A percentile compares a stretch with the other conserved stretches of the same genome.
phyloP scores from a whole-genome alignment of 1,139 yeast genomes.

The Saccharomycopsis hybrid region DNA sequence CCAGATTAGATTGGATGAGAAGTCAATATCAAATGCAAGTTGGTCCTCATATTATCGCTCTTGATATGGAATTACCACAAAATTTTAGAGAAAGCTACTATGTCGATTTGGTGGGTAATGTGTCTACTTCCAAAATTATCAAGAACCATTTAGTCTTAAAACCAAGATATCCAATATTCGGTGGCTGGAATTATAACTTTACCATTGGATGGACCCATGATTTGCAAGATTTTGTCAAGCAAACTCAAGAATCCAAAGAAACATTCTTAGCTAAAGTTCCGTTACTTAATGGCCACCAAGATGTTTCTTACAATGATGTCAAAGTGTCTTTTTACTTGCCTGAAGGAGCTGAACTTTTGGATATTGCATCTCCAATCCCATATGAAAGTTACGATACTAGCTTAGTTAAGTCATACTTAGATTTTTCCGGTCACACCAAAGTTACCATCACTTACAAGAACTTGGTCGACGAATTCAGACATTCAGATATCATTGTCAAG shows the following conservation, averaged over 20 bases:
- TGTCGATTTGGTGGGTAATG: conserved; percentile 89
- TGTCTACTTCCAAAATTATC: conserved; percentile 65
- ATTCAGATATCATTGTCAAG: conserved; percentile 50
- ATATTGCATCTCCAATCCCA: conserved; percentile 52
- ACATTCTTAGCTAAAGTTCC: conserved; percentile 65
- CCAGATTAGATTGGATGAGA: conserved; percentile 70
- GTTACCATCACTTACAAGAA: conserved; percentile 57
- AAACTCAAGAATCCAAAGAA: conserved; percentile 36
- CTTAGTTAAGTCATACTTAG: conserved; percentile 62
- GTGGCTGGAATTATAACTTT: conserved; percentile 94
- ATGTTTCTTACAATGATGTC: conserved; percentile 60
- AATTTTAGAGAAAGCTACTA: conserved; percentile 60
- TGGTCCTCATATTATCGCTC: conserved; percentile 29
- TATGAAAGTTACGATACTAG: conserved; percentile 33
- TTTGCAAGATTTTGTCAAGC: conserved; percentile 46
- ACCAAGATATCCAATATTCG: conserved; percentile 91
- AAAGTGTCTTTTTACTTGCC: conserved; percentile 69
- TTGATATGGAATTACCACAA: conserved; percentile 48
- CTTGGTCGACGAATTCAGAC: conserved; percentile 63
- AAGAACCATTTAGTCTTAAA: conserved; percentile 49
- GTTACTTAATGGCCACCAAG: conserved; percentile 63
- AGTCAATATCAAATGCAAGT: conserved; percentile 40
- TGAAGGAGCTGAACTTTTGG: conserved; percentile 69
- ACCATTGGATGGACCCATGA: conserved; percentile 86
- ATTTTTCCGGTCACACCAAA: conserved; percentile 77